Conservation (phyloP, 1,139 yeast species). For the Geotrichum macrosporum region DNA sequence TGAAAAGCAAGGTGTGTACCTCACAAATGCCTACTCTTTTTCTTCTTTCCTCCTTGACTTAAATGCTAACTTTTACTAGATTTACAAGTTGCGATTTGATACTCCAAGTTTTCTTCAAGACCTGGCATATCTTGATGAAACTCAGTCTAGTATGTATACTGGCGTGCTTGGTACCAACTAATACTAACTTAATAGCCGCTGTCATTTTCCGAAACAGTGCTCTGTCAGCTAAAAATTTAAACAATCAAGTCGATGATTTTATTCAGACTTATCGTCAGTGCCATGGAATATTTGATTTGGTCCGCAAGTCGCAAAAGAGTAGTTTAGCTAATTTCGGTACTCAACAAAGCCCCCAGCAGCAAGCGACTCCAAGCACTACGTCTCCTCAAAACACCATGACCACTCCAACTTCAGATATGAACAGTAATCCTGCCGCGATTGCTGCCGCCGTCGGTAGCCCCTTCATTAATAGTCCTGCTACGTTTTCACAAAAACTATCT, state of each 20-base stretch:
- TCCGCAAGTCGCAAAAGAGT: conserved; percentile 12
- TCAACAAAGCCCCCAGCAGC: conserved; percentile 14
- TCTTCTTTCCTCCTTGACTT: neutral
- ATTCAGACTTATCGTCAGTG: conserved; percentile 17
- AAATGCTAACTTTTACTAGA: conserved; percentile 15
- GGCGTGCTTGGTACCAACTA: too few species aligned
- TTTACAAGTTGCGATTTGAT: conserved; percentile 26
- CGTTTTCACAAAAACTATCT: conserved; percentile 2
- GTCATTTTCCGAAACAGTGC: conserved; percentile 19
- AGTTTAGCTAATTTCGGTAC: conserved; percentile 10
- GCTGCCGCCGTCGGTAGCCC: conserved; percentile 13
- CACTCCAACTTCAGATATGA: conserved; percentile 11
- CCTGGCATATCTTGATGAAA: conserved; percentile 29
- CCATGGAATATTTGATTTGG: conserved; percentile 10
- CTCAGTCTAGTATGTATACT: conserved; percentile 22
- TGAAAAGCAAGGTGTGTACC: conserved; percentile 7
- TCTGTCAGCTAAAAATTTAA: conserved; percentile 19
- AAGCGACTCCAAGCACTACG: conserved; percentile 6
- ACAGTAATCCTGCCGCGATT: conserved; percentile 6
- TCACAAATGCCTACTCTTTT: neutral
- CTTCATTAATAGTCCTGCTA: conserved; percentile 11
- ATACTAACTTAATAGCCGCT: conserved; percentile 3
- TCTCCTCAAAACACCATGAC: conserved; percentile 10
- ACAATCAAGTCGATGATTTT: conserved; percentile 21
- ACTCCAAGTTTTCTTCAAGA: conserved; percentile 26